Evolutionary conservation across 129 eudicot genomes (phyloP), one percentile per base, ranked within the genome.

Genomic region (Heracleum sosnowskyi): DNA sequence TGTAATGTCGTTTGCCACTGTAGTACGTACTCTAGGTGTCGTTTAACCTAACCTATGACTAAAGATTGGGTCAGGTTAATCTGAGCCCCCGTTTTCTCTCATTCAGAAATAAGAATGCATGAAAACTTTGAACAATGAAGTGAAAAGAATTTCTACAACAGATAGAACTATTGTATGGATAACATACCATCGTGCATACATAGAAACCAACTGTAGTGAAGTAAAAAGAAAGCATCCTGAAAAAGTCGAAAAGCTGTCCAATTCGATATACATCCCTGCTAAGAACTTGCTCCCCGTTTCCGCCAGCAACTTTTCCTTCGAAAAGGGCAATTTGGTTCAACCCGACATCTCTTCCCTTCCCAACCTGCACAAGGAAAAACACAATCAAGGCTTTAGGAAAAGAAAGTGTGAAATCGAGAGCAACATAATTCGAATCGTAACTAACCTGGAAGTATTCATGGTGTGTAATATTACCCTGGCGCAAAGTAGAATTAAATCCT

Each of bases 221-320:
- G 86, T 85, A 95, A 84, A 95, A 95, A 29, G 99, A 90, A 69
- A 95, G 89, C 99, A 95, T 95, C 77, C 99, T 95, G 78, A 92
- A 91, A 81, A 95, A 95, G 85, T 95, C 98, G 68, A 95, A 90
- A 28, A 95, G 98, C 76, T 95, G 98, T 49, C 98, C 98, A 78
- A 95, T 37, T 83, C 98, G 83, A 78, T 95, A 95, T 26, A 95
- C 90, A 78, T 95, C 98, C 84, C 98, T 85, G 84, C 98, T 95
- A 73, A 95, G 78, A 55, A 95, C 98, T 86, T 95, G 98, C 80
- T 95, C 98, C 73, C 98, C 98, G 44, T 95, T 95, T 63, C 98
- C 98, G 62, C 98, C 98, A 77, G 98, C 97, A 51, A 95, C 98
- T 79, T 95, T 95, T 26, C 98, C 98, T 87, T 95, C 98, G 68